Conservation (phyloP, 257 asterid genomes). For the Solanum lycopersicoides region DNA sequence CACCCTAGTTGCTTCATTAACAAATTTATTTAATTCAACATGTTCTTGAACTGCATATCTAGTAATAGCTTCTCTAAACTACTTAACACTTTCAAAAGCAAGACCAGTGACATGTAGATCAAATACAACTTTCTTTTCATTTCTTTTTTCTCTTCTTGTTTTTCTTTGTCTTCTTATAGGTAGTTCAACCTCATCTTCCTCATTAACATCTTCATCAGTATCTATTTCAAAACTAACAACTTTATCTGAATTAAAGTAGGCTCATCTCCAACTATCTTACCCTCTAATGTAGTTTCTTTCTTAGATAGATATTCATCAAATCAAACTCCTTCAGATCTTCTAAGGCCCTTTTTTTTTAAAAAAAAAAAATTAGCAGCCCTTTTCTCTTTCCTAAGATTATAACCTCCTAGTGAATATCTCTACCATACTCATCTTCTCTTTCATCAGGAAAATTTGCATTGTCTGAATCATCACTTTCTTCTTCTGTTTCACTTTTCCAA, state of each 20-base stretch:
- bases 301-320: background rate
- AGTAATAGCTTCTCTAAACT: background rate
- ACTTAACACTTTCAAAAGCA: background rate
- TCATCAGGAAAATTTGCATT: background rate
- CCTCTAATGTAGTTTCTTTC: background rate
- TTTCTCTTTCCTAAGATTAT: background rate
- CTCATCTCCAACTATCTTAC: background rate
- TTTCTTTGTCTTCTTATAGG: background rate
- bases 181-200: background rate
- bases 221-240: background rate
- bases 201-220: background rate
- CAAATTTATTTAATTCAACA: background rate
- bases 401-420: background rate
- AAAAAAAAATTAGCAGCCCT: background rate
- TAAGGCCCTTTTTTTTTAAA: too few relatives aligned
- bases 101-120: background rate
- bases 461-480: too few relatives aligned
- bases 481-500: too few relatives aligned
- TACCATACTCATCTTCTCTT: too few relatives aligned
- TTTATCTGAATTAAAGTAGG: background rate
- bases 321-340: background rate
- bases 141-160: background rate
- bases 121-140: too few relatives aligned
- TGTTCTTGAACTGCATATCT: background rate
- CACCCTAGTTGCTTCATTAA: background rate